Conservation (phyloP, 1,284 basidiomycete species). For the Ustilago loliicola region DNA sequence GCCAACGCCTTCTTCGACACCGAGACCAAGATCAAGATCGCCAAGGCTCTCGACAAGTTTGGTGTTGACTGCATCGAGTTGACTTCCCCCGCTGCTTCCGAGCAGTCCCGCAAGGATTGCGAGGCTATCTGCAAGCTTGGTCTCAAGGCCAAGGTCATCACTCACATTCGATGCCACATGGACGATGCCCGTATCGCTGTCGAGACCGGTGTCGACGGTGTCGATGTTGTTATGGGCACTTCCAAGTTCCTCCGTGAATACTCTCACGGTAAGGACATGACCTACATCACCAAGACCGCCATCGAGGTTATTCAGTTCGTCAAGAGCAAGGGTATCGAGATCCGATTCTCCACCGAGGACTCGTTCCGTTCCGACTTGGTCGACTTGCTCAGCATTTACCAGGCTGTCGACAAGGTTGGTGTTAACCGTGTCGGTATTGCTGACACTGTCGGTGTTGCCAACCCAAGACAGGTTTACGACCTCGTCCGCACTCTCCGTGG, state of each 20-base stretch:
- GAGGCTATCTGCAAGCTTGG: conserved; percentile 99
- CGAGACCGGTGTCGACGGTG: conserved; percentile 97
- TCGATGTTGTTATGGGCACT: conserved; percentile 99
- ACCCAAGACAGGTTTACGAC: conserved; percentile 98
- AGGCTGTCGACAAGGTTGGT: conserved; percentile 99
- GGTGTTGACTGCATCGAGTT: conserved; percentile 99
- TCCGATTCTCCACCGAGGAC: conserved; percentile 99
- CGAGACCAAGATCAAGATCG: conserved; percentile 99
- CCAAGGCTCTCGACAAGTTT: conserved; percentile 76
- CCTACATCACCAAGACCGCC: conserved; percentile 97
- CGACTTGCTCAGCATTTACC: conserved; percentile 98
- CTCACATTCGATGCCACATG: conserved; percentile 99
- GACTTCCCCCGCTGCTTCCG: conserved; percentile 96
- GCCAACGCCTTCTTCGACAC: conserved; percentile 99
- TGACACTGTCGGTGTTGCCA: conserved; percentile 98
- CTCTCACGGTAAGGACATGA: conserved; percentile 99
- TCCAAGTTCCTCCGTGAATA: conserved; percentile 99
- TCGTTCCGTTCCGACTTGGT: conserved; percentile 99
- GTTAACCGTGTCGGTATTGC: conserved; percentile 99
- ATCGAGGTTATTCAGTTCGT: conserved; percentile 99
- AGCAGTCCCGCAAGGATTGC: conserved; percentile 94
- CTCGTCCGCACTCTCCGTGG: conserved; percentile 95
- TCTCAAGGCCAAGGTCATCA: conserved; percentile 95
- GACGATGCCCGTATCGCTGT: conserved; percentile 98
- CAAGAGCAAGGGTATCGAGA: conserved; percentile 99